Conservation (phyloP, 148 eudicot genomes). For the Amaranthus palmeri region DNA sequence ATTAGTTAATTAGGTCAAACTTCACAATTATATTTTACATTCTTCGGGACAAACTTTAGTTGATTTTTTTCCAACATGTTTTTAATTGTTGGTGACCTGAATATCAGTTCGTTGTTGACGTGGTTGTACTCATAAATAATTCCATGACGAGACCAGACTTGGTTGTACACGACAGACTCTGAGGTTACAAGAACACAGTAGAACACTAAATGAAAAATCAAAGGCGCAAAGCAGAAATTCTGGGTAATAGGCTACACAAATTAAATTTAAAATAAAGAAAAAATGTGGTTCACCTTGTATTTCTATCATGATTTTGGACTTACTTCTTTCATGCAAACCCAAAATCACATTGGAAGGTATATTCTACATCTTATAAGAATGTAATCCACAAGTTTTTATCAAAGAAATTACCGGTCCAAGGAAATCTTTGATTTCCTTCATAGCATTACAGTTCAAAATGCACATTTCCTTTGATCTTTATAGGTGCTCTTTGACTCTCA, state of each 20-base stretch:
- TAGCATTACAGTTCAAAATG: neutral
- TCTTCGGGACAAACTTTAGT: no score
- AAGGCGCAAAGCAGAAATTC: neutral
- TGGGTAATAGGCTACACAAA: neutral
- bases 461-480: neutral
- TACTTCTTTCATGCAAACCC: neutral
- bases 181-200: neutral
- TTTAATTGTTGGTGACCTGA: no score
- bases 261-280: slow-evolving; percentile 7
- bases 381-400: neutral
- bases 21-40: no score
- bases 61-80: no score
- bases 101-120: no score
- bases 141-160: no score
- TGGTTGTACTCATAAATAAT: no score
- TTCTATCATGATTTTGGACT: neutral
- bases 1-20: no score
- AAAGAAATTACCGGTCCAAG: neutral
- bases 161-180: no score
- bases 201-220: neutral
- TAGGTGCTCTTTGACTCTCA: neutral
- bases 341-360: neutral
- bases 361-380: neutral
- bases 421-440: neutral
- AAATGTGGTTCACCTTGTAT: neutral